Evolutionary conservation across 306 rosid genomes (phyloP), one percentile per base, ranked within the genome.

Genomic region (Quercus aquifolioides): DNA sequence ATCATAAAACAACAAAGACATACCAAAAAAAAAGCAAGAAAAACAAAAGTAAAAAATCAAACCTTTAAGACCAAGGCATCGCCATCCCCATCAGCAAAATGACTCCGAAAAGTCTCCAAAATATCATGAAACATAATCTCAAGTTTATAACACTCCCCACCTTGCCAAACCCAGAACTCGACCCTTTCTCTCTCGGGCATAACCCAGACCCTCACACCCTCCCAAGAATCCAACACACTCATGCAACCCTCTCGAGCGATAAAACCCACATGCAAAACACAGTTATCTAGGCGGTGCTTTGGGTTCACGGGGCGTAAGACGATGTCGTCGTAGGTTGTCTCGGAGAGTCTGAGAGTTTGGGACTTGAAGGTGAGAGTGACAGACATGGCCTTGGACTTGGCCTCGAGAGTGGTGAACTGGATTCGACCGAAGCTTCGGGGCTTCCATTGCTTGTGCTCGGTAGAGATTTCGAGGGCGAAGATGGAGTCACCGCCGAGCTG

Each of bases 371-470:
- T 54, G 25, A 94, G 72, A 69, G 89, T 78, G 55, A 92, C 90
- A 6, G 90, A 69, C 7, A 77, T 74, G 43, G 89, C 97, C 14
- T 62, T 30, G 5, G 76, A 30, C 76, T 85, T 92, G 26, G 87
- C 79, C 0, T 49, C 65, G 38, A 83, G 78, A 30, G 90, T 69
- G 1, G 89, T 65, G 91, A 94, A 94, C 88, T 94, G 99, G 58
- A 92, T 82, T n/a, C 97, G 92, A 6, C 97, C 97, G n/a, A 54
- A 57, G 80, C 92, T 91, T 4, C 97, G 92, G 0, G 98, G 89
- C 75, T 88, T 92, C 97, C 99, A 94, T 87, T 91, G 91, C 74
- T 79, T 28, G 80, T 85, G 91, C 55, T 87, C 94, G 56, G 85
- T 79, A 78, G 68, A 67, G 86, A 92, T 94, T 72, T 94, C 95